phyloP scores from a whole-genome alignment of 257 asterid genomes.

The Solanum chaucha region DNA sequence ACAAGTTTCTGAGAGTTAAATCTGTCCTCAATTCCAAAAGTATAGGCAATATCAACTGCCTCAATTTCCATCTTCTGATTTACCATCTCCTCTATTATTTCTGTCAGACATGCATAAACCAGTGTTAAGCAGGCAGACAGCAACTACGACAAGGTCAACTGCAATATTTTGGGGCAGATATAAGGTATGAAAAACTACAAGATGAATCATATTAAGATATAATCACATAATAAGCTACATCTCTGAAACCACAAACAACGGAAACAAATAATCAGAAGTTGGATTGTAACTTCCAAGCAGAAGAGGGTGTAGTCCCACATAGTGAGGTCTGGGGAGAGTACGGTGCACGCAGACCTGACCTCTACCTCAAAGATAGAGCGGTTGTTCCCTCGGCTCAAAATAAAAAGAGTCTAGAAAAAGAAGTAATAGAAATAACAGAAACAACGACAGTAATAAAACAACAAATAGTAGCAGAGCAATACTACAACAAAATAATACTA shows the following conservation, averaged over 20 bases:
- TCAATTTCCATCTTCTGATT: slow-evolving; percentile 59
- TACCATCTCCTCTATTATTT: slow-evolving; percentile 43
- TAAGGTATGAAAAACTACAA: neutral
- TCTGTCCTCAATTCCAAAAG: slow-evolving; percentile 59
- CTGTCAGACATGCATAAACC: slow-evolving; percentile 24
- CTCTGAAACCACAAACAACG: neutral
- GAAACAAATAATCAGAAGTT: neutral
- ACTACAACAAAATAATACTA: neutral
- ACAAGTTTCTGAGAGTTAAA: slow-evolving; percentile 42
- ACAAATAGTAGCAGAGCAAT: neutral
- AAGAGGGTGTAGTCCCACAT: neutral
- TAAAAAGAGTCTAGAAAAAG: too few relatives aligned
- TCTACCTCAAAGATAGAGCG: neutral
- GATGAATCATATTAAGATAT: neutral
- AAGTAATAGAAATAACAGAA: neutral
- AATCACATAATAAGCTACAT: neutral
- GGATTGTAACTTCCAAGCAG: neutral
- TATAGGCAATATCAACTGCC: slow-evolving; percentile 55
- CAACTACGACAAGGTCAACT: neutral
- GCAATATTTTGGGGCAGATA: neutral
- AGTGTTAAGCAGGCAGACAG: neutral
- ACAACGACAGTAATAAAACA: neutral
- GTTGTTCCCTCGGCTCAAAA: neutral
- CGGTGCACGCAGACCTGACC: neutral
- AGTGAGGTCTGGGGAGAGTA: neutral